Percentiles rank a stretch among this genome's conserved stretches.
These are phyloP conservation scores for Solanum aculeatissimum DNA, from an alignment of 305 asterid species.

Conservation along the genomic window DNA sequence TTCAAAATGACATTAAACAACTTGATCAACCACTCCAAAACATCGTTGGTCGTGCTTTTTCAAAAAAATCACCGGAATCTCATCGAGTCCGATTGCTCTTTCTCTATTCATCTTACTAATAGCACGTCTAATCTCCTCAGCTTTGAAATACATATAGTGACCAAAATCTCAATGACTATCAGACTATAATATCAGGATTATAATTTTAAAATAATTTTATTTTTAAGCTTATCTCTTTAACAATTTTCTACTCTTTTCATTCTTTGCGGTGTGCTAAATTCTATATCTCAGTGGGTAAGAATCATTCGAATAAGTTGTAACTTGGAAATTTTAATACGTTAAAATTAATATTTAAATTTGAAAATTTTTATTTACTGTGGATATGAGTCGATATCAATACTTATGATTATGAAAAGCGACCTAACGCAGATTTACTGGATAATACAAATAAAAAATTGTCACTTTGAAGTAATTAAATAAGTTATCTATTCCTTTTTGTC, in stretches of 20 bases:
- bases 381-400: background rate
- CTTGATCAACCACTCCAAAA: too few relatives aligned
- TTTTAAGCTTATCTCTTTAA: background rate
- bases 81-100: too few relatives aligned
- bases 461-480: background rate
- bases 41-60: too few relatives aligned
- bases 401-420: background rate
- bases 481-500: background rate
- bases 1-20: too few relatives aligned
- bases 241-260: background rate
- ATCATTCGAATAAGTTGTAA: background rate
- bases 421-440: background rate
- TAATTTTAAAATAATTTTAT: background rate
- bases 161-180: too few relatives aligned
- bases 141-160: too few relatives aligned
- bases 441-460: background rate
- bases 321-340: background rate
- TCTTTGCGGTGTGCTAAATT: background rate
- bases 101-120: too few relatives aligned
- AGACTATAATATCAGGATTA: background rate
- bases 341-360: background rate
- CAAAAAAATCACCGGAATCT: too few relatives aligned
- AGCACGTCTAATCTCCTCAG: too few relatives aligned
- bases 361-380: background rate
- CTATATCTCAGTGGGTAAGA: background rate